Conservation (phyloP, 192 early-diverging fungal genomes). For the Piromyces finnis region DNA sequence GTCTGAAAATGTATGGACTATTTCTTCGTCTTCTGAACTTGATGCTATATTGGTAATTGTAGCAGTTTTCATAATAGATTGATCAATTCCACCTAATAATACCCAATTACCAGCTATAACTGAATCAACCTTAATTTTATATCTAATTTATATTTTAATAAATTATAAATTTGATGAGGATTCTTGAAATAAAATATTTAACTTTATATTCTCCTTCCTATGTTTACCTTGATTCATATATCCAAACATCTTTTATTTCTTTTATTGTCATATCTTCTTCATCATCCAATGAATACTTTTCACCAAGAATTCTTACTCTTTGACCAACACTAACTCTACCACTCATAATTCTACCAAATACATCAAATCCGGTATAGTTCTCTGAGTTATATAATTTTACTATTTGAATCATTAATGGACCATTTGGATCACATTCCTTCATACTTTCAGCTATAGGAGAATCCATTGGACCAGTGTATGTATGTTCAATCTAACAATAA, state of each 20-base stretch:
- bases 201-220: slow-evolving; percentile 1
- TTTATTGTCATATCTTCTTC: slow-evolving; percentile 91
- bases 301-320: slow-evolving; percentile 76
- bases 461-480: slow-evolving; percentile 19
- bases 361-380: slow-evolving; percentile 70
- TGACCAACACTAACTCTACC: slow-evolving; percentile 64
- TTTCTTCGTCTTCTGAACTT: slow-evolving; percentile 19
- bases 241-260: slow-evolving; percentile 45
- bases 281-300: slow-evolving; percentile 77
- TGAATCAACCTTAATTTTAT: slow-evolving; percentile 61
- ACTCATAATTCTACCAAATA: slow-evolving; percentile 86
- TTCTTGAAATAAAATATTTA: too few species aligned
- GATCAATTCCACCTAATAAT: slow-evolving; percentile 77
- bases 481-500: slow-evolving; percentile 27
- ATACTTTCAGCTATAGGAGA: slow-evolving; percentile 32
- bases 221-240: slow-evolving; percentile 74
- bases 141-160: too few species aligned
- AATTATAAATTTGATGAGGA: too few species aligned
- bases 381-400: slow-evolving; percentile 80
- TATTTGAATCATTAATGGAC: slow-evolving; percentile 82
- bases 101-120: slow-evolving; percentile 81
- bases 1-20: slow-evolving; percentile 66
- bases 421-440: slow-evolving; percentile 62
- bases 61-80: slow-evolving; percentile 83
- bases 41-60: slow-evolving; percentile 59